Evolutionary conservation across 2,329 filamentous ascomycete species (phyloP), one percentile per base, ranked within the genome.

Genomic region (Fusarium luffae): DNA sequence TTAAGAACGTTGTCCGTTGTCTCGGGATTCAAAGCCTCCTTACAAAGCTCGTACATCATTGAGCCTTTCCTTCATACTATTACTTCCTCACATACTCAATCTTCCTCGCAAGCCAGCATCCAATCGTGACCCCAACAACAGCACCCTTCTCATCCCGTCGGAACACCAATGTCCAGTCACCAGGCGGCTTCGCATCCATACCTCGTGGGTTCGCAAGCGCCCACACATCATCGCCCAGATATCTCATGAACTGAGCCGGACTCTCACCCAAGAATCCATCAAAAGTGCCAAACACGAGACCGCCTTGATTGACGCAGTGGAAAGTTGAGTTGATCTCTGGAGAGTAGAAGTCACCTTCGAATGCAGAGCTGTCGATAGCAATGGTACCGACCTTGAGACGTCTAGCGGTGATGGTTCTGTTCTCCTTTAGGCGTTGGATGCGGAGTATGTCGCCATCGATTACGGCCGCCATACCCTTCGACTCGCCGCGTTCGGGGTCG

Each of bases 171-270:
- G 66, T 69, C 66, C 66, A 69, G 23, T 69, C 66, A 5, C 66
- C 66, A 21, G 66, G 66, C 0, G 66, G 66, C n/a, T 69, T 69
- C 12, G 66, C 66, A 40, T 69, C 66, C 66, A 69, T 69, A 14
- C 66, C 66, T 30, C 66, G 44, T 1, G 66, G 66, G 41, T 68
- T 66, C 12, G 60, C 40, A 11, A 69, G 66, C 4, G 50, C 51
- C 66, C 66, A 69, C 2, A 66, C 66, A 23, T 62, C 60, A 12
- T 42, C 37, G 6, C 66, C 66, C 2, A 69, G 27, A 47, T 66
- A 57, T 30, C 47, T n/a, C 66, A 69, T 69, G 16, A 61, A 66
- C 10, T 69, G 60, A 46, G 66, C 55, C 6, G 66, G 50, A 4
- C 66, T 69, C 6, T 69, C 27, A 19, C 66, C 66, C 10, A 69